Evolutionary conservation across 176 grass and related monocot genomes (phyloP).

Genomic region (Zizania latifolia): DNA sequence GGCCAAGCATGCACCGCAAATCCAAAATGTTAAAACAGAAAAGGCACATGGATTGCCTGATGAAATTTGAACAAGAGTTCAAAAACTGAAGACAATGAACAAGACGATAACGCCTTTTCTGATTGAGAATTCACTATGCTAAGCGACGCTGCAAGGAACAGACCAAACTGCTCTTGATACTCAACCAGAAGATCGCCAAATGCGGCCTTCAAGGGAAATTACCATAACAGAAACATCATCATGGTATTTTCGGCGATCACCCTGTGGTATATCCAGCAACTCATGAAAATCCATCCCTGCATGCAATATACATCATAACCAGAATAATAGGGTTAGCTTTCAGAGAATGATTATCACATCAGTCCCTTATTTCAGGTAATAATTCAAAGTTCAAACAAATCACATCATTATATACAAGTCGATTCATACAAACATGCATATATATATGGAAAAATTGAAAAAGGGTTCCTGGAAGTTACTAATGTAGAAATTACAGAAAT

Average conservation of each 20-base stretch:
- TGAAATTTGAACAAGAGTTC: constrained; percentile 11
- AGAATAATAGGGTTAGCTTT: neutral
- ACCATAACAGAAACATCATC: constrained; percentile 87
- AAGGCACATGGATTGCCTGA: constrained; percentile 17
- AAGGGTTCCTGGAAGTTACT: neutral
- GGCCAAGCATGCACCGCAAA: constrained; percentile 39
- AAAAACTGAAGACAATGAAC: constrained; percentile 12
- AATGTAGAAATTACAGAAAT: neutral
- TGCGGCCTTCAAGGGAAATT: constrained; percentile 73
- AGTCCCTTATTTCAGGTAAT: neutral
- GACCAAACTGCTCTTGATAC: constrained; percentile 11
- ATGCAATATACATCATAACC: neutral
- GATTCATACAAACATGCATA: neutral
- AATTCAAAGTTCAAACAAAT: neutral
- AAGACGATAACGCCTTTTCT: constrained; percentile 29
- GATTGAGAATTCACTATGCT: constrained; percentile 25
- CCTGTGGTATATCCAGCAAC: constrained; percentile 75
- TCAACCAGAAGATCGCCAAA: constrained; percentile 78
- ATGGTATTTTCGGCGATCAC: constrained; percentile 71
- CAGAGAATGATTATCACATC: neutral
- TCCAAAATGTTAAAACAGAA: constrained; percentile 27
- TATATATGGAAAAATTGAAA: neutral
- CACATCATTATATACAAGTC: neutral
- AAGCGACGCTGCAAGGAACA: constrained; percentile 41
- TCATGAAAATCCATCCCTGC: constrained; percentile 85